Base-by-base conservation (phyloP, 2,329 filamentous ascomycete species). In the Xylaria digitata region DNA sequence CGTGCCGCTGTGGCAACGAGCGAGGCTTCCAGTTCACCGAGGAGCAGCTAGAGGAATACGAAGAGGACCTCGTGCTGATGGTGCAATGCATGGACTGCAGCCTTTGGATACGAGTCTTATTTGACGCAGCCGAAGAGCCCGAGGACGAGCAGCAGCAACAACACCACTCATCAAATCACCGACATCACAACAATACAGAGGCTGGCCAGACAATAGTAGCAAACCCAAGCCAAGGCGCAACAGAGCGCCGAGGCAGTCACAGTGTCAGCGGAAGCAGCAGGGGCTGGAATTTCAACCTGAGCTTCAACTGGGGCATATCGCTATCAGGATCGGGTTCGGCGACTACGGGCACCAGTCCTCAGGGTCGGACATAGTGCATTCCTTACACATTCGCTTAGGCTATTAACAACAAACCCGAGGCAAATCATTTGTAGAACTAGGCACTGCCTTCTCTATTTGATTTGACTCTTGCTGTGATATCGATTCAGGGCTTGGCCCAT, bases 11-110 rank as follows among this genome's bases (percentile, higher is more conserved):
- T 76, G 89, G 89, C 45, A 90, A 90, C 75, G 80, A 82, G 37
- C 82, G 83, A 45, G 89, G 89, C 1, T 91, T 87, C 74, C 76
- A 84, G 32, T 85, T 91, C 68, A 79, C 77, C 17, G 89, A 91
- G 77, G 78, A 76, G 8, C 87, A 91, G 74, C 79, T 91, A 55
- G 85, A 88, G 70, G 86, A 85, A 74, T 85, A 83, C 45, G 83
- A 82, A 52, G 85, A 87, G 57, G 81, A 86, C 68, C 85, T 88
- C 8, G 87, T 89, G 74, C 77, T 91, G 53, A 82, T 90, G 76
- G 88, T 91, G 46, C 89, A 87, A 11, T 91, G 89, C 73, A 81
- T 82, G 63, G 89, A 90, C 72, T 91, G 89, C 71, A 91, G 89
- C 74, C 79, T 91, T 52, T 91, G 88, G 88, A 76, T 91, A 58